Evolutionary conservation across 225 moss, liverwort and hornwort species (phyloP).

Genomic region (Physcomitrium patens): DNA sequence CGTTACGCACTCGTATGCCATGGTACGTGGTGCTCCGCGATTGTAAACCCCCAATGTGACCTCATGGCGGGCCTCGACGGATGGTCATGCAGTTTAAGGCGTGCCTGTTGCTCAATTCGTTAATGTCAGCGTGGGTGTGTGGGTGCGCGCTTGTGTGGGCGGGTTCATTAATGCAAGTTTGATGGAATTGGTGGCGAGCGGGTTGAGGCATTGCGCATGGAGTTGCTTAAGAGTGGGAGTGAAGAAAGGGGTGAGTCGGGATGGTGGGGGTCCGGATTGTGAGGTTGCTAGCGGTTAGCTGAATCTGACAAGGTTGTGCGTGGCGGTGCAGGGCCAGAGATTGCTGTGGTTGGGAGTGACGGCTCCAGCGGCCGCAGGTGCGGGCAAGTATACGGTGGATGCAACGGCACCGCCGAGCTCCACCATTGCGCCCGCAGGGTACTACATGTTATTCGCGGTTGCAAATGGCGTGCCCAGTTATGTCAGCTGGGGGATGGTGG

Average conservation of each 20-base stretch:
- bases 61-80: too few relatives aligned
- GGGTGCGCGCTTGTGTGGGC: too few relatives aligned
- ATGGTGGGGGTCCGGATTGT: too few relatives aligned
- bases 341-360: conserved; percentile 35
- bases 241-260: too few relatives aligned
- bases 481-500: conserved; percentile 40
- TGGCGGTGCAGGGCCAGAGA: conserved; percentile 49
- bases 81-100: too few relatives aligned
- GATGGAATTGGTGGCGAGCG: too few relatives aligned
- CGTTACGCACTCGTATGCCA: conserved; percentile 59
- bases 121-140: not conserved
- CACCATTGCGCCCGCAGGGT: conserved; percentile 51
- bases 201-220: too few relatives aligned
- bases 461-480: conserved; percentile 37
- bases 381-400: conserved; percentile 30
- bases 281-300: too few relatives aligned
- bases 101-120: not conserved
- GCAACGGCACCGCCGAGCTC: conserved; percentile 46
- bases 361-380: not conserved
- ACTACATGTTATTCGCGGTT: conserved; percentile 65
- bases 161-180: too few relatives aligned
- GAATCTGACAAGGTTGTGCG: not conserved
- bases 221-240: too few relatives aligned
- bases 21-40: not conserved
- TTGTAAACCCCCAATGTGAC: too few relatives aligned